Evolutionary conservation across 306 rosid genomes (phyloP), one percentile per base, ranked within the genome.

Genomic region (Phaseolus lunatus): DNA sequence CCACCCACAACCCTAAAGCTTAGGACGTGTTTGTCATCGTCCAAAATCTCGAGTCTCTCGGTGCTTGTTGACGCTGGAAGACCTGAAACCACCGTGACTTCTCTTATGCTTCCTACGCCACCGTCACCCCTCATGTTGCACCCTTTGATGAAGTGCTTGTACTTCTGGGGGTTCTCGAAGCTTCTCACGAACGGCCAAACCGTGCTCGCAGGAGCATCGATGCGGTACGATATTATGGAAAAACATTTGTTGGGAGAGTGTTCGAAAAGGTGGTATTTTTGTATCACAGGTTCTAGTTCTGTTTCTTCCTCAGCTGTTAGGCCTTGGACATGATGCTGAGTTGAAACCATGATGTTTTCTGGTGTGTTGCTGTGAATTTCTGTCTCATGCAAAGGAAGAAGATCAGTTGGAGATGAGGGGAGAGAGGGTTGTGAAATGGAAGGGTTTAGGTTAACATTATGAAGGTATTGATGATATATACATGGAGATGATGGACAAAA

Each of bases 11-110:
- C 94, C 50, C 91, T 67, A 15, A 95, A 95, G 80, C 99, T 92
- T 1, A 92, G 61, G 1, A 95, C 63, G 75, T 88, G 97, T 29
- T 84, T 85, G 49, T 92, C 90, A 24, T 95, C 99, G 70, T 95
- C 99, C 68, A 92, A 23, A 10, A 95, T 90, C 88, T 95, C 97
- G 0, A 95, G 85, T 85, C 96, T 85, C 83, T 95, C 99, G 11
- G 94, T 93, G 83, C 97, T 90, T 0, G 99, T 95, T 0, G 99
- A 90, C 0, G 97, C 97, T 1, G 99, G 99, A 0, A 95, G 84
- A 2, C 97, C 99, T 0, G 99, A 95, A 8, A 92, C 91, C 9
- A 95, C 94, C 0, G 92, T 89, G 12, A 95, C 92, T 59, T 95
- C 97, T 29, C 99, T 58, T 27, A 91, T 86, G 75, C 97, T 92